These are phyloP conservation scores for Collybiopsis luxurians DNA, from an alignment of 768 basidiomycete species.

Conservation along the genomic window DNA sequence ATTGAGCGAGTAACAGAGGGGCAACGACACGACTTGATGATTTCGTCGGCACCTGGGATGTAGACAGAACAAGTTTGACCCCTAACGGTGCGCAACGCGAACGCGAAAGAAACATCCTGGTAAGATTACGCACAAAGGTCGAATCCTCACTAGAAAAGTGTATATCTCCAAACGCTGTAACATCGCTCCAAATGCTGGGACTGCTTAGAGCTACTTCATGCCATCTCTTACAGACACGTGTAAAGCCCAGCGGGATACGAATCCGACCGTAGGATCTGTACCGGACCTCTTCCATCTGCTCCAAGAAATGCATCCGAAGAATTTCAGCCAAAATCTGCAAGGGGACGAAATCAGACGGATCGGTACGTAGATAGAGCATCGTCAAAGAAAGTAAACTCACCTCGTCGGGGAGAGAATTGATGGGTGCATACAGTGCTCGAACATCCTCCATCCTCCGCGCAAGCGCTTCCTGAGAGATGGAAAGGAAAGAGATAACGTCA, in stretches of 20 bases:
- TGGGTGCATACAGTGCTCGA: neutral
- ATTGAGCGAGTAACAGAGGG: neutral
- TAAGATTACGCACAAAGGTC: neutral
- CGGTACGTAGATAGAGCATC: too few relatives aligned
- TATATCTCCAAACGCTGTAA: conserved; percentile 2
- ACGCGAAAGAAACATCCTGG: neutral
- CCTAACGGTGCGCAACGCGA: neutral
- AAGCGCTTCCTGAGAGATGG: neutral
- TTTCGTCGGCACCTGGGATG: neutral
- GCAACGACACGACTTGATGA: neutral
- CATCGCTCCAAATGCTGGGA: neutral
- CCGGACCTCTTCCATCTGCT: neutral
- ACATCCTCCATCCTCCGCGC: neutral
- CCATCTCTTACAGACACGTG: conserved; percentile 2
- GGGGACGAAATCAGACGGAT: too few relatives aligned
- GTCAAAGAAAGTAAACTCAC: too few relatives aligned
- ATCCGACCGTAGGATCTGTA: neutral
- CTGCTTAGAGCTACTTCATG: neutral
- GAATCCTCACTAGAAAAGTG: neutral
- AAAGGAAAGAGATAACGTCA: neutral
- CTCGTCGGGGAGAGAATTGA: neutral
- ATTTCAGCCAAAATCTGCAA: neutral
- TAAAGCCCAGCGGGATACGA: neutral
- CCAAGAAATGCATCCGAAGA: conserved; percentile 1
- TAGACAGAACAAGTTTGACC: neutral